Conservation (phyloP, 2,329 filamentous ascomycete genomes). For the Paracoccidioides lutzii region DNA sequence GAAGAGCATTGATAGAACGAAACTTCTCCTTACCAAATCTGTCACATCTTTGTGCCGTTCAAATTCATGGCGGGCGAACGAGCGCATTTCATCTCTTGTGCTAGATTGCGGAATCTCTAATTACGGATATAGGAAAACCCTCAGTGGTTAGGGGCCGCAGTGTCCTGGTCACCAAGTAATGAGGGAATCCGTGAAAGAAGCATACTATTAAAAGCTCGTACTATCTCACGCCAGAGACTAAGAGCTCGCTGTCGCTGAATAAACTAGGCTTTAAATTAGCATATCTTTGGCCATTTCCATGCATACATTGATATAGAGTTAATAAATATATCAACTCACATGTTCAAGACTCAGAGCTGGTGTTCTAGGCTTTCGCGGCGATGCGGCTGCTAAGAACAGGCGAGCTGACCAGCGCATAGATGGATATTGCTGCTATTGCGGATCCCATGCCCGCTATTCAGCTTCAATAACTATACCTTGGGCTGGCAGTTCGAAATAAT, state of each 20-base stretch:
- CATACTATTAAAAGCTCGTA: constrained; percentile 29
- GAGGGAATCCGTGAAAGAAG: background rate
- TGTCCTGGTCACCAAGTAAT: background rate
- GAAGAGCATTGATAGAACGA: background rate
- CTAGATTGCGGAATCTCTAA: constrained; percentile 29
- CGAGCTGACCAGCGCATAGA: constrained; percentile 20
- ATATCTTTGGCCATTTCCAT: background rate
- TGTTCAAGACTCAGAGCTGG: constrained; percentile 28
- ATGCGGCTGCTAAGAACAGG: constrained; percentile 19
- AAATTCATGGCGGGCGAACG: constrained; percentile 34
- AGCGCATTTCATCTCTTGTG: constrained; percentile 28
- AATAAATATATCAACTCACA: constrained; percentile 15
- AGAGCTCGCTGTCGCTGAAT: constrained; percentile 32
- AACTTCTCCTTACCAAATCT: constrained; percentile 24
- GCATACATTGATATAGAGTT: background rate
- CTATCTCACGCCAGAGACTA: constrained; percentile 32
- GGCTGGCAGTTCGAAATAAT: background rate
- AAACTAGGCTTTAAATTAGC: constrained; percentile 19
- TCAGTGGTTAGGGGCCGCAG: background rate
- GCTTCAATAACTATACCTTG: background rate
- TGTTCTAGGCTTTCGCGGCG: constrained; percentile 22
- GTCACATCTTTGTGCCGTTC: constrained; percentile 31
- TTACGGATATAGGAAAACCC: background rate
- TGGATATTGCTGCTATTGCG: background rate
- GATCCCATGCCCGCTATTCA: background rate